Base-by-base conservation (phyloP, 192 early-diverging fungal species). In the Cetraspora pellucida region DNA sequence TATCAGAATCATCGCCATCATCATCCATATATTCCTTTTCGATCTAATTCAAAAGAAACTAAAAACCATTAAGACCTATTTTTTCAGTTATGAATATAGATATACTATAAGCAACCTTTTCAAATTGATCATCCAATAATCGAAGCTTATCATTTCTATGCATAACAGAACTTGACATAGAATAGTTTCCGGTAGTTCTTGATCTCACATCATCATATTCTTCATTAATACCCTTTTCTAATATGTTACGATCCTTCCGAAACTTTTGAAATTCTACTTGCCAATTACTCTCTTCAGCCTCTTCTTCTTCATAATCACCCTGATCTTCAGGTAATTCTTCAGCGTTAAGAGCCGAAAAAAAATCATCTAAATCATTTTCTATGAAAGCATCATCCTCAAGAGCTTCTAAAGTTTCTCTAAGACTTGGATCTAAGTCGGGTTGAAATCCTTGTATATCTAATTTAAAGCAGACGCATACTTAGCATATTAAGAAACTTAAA, bases 111-210 rank as follows among this genome's bases (percentile, higher is more conserved):
- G 25, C 70, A 30, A 95, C 81, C 81, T 90, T 83, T 78, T 99
- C 97, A 84, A 97, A 99, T 76, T 91, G 92, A 75, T 97, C 95
- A 87, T 99, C 97, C 59, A 99, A 82, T 21, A 95, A 85, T 9
- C 92, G 93, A 25, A 99, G 84, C 74, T 96, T 91, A 54, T 91
- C 90, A 80, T 96, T 98, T 81, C 97, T 91, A 84, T 90, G 93
- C 94, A 98, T 93, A 54, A 92, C 90, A 8, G 95, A 95, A 19
- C 96, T 96, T 1, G 95, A 91, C 94, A 98, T 95, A 11, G 96
- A 97, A 37, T 93, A 91, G 21, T 85, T 30, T 84, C 2, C 87
- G 63, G 79, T 85, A 49, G 78, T 80, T 74, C 73, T 83, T 81
- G 82, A 79, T 75, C 75, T 77, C 25, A 59, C 68, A 61, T 87